Base-by-base conservation (phyloP, 495 filamentous ascomycete genomes). In the Xylaria telfairii region DNA sequence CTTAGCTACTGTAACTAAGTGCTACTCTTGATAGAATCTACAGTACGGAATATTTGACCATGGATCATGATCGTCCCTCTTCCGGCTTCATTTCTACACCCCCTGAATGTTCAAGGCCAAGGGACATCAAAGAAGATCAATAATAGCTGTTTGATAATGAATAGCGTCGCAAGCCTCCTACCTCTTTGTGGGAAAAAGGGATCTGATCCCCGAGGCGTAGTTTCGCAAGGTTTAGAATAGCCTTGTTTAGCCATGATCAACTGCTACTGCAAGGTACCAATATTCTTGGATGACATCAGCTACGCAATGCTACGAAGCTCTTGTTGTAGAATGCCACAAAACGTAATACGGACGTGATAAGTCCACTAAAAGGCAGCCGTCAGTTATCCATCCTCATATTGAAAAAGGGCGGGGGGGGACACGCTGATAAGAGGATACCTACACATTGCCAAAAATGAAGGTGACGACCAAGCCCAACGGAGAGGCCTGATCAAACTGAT, bases 241-340 rank as follows among this genome's bases (percentile, higher is more conserved):
- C 26, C 13, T 37, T 32, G 42, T 37, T 24, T 30, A 34, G 39
- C 24, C 42, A 39, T 17, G 39, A 28, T 13, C 28, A 60, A 8
- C 30, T 65, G 24, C 10, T n/a, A n/a, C n/a, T n/a, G n/a, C 60
- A n/a, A 3, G 21, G 30, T 49, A n/a, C 15, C 4, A 7, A 9
- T 3, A 28, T 32, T n/a, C 28, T 51, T 44, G 6, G 44, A 51
- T 65, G 62, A 65, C 62, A 65, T 65, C 62, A 63, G 39, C 46
- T 44, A n/a, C 9, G 13, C 39, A 54, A 54, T 28, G 17, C 44
- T 51, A 5, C 37, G 44, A 49, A 65, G n/a, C 34, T 37, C 34
- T 37, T 37, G 8, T 37, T 37, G 34, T 37, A 37, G 34, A 37
- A 37, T 37, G 34, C 34, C 34, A 8, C 34, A 37, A 37, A 37